phyloP scores from a whole-genome alignment of 2,329 filamentous ascomycete genomes.

The Arthroderma sp. region DNA sequence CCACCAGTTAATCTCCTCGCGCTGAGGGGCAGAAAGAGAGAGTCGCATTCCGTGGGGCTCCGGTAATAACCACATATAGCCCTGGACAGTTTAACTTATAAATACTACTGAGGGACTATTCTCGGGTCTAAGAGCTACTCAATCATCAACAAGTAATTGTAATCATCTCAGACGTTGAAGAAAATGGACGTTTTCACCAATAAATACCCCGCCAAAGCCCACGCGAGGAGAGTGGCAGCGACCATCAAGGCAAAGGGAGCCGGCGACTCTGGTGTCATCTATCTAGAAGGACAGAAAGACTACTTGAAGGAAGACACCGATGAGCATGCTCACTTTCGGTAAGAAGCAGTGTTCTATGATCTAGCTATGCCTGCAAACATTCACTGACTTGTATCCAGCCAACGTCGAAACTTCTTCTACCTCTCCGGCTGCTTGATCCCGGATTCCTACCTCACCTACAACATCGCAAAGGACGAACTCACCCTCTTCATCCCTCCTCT shows the following conservation, averaged over 20 bases:
- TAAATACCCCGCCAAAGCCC: slow-evolving; percentile 72
- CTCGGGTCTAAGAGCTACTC: too few species aligned
- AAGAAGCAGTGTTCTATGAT: slow-evolving; percentile 11
- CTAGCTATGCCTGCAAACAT: neutral
- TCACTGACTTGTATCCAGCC: slow-evolving; percentile 21
- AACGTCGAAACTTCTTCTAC: slow-evolving; percentile 91
- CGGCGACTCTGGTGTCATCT: slow-evolving; percentile 61
- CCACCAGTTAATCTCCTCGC: too few species aligned
- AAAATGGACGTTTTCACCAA: slow-evolving; percentile 32
- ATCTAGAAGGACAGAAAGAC: slow-evolving; percentile 73
- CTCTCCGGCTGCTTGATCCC: slow-evolving; percentile 72
- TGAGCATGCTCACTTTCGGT: slow-evolving; percentile 67
- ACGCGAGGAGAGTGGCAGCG: slow-evolving; percentile 71
- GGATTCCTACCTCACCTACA: slow-evolving; percentile 70
- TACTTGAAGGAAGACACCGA: slow-evolving; percentile 83
- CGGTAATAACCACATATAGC: too few species aligned
- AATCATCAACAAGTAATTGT: too few species aligned
- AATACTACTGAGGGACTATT: too few species aligned
- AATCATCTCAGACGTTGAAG: too few species aligned
- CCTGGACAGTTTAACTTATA: too few species aligned
- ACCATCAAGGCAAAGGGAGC: slow-evolving; percentile 54
- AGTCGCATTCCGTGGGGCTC: too few species aligned
- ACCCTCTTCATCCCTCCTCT: slow-evolving; percentile 84
- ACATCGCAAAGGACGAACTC: slow-evolving; percentile 57
- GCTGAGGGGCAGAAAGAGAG: too few species aligned